Evolutionary conservation across 768 basidiomycete species (phyloP), one percentile per base, ranked within the genome.

Genomic region (Boletus rubroflammeus): DNA sequence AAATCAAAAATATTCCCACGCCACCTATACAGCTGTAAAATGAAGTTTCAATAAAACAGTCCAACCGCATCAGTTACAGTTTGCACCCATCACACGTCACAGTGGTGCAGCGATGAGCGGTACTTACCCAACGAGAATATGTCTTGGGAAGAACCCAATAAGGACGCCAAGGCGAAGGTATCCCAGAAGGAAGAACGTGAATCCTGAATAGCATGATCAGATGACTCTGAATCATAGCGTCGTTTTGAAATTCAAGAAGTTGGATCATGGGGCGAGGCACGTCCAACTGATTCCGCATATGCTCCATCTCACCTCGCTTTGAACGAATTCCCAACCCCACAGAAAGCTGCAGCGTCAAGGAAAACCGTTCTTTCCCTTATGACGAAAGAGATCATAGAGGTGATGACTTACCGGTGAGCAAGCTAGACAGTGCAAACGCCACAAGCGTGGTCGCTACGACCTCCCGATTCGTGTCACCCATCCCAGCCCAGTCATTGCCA

Each of bases 101-200:
- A 5, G 31, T 43, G 47, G 25, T 25, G 32, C 50, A 48, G 52
- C 34, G n/a, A 56, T 29, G 26, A 28, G 31, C 54, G 43, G 60
- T 3, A 70, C 83, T 58, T 63, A 90, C 82, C 95, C 95, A n/a
- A 99, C 91, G 28, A 98, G 81, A 65, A 98, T 97, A 65, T 97
- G 94, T 14, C 96, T 79, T 17, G 96, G 96, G 73, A 98, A 98
- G 73, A 98, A 98, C 1, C 94, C 94, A 34, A 97, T 86, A 9
- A 98, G 72, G 6, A 82, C 78, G 3, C 96, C 96, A 13, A 98
- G 78, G 42, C 83, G 84, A 59, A 95, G 83, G 15, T 80, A 81
- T 14, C 94, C 94, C 19, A 98, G 80, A n/a, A 90, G 71, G 70
- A 95, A 85, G 71, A 97, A 97, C 0, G 90, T 78, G 19, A 94